Base-by-base conservation (phyloP, 306 rosid species). In the Quercus berberidifolia region DNA sequence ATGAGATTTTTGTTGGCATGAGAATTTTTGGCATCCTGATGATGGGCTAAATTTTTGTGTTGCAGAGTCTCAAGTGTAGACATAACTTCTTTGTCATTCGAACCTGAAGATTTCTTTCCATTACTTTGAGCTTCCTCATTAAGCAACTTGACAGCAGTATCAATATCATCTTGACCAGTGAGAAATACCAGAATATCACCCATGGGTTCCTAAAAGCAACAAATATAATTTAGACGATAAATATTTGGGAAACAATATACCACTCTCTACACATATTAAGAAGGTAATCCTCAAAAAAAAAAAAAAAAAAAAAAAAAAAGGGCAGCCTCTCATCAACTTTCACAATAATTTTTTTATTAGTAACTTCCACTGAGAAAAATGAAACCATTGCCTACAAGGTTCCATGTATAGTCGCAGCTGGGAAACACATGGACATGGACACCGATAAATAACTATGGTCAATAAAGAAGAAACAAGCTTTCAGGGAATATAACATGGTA, bases 161-260 rank as follows among this genome's bases (percentile, higher is more conserved):
- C 98, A 74, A 94, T 94, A 85, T 94, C 98, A 88, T 92, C 98
- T 91, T 94, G 98, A 35, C 98, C 98, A 69, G 98, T 94, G 78
- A 94, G 97, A 85, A 94, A 94, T 25, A 94, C 91, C 83, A 94
- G 89, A 83, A 92, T 74, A 76, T 94, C 98, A 82, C 98, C 98
- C 28, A 81, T 52, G 38, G 92, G 87, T 84, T 92, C 97, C 98
- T 94, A 80, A 52, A 43, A 43, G 58, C 69, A 73, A 60, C 59
- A 82, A 12, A 74, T 73, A 26, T 38, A 62, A 52, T 23, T 33
- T 31, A 17, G 18, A 17, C 1, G 0, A 15, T 7, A 73, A 30
- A 23, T n/a, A 35, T 77, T 60, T 10, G 65, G 23, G 28, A 73
- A 69, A 6, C n/a, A 15, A 62, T 41, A 43, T 12, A 60, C 46